Conservation (phyloP, 805 yeast species). For the Metschnikowia kunwiensis region DNA sequence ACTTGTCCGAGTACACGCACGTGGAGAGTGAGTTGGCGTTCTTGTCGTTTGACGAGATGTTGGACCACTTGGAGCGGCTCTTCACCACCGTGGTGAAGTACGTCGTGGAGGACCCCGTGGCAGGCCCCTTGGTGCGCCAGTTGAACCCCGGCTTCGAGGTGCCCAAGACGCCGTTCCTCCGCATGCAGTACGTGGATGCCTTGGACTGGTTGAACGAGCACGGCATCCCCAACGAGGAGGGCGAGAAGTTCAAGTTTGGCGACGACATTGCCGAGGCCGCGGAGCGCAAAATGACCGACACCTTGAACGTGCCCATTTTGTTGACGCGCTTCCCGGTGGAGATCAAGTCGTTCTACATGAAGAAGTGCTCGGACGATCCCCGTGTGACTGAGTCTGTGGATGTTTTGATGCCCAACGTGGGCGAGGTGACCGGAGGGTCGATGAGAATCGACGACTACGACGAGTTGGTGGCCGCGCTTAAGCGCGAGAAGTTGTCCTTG, state of each 20-base stretch:
- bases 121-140: conserved; percentile 85
- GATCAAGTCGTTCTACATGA: conserved; percentile 98
- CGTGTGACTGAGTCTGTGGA: conserved; percentile 98
- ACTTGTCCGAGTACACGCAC: conserved; percentile 94
- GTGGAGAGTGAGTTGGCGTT: conserved; percentile 93
- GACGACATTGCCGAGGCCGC: conserved; percentile 99
- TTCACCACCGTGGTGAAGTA: conserved; percentile 67
- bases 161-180: conserved; percentile 82
- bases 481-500: conserved; percentile 85
- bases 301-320: conserved; percentile 87
- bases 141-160: conserved; percentile 88
- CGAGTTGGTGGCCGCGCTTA: conserved; percentile 85
- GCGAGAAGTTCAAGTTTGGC: conserved; percentile 89
- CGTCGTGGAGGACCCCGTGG: conserved; percentile 84
- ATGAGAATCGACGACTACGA: conserved; percentile 88
- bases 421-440: conserved; percentile 98
- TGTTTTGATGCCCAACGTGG: conserved; percentile 98
- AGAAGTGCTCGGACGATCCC: conserved; percentile 82
- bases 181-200: conserved; percentile 90
- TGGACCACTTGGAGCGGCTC: conserved; percentile 79
- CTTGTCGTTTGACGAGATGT: conserved; percentile 79
- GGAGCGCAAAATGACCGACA: conserved; percentile 97
- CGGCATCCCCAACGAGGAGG: conserved; percentile 92
- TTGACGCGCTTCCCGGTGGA: conserved; percentile 94
- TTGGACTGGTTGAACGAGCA: conserved; percentile 95